phyloP scores from a whole-genome alignment of 1,139 yeast species.

The Scheffersomyces quercinus region DNA sequence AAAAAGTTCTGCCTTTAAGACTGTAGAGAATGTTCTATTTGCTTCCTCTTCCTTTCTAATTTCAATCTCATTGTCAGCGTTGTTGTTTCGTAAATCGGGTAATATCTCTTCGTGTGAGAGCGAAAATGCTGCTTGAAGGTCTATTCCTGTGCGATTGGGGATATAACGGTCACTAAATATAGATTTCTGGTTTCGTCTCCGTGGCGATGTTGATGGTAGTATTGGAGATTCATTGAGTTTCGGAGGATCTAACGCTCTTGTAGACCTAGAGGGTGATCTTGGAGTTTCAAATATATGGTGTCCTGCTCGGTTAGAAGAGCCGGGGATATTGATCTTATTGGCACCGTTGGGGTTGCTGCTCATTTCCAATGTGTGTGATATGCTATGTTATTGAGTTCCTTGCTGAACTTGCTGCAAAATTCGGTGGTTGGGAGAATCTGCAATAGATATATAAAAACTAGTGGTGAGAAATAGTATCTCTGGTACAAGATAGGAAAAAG shows the following conservation, averaged over 20 bases:
- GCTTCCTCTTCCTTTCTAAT: slow-evolving; percentile 77
- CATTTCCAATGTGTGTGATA: too few relatives aligned
- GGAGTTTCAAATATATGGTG: slow-evolving; percentile 34
- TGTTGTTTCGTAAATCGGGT: slow-evolving; percentile 34
- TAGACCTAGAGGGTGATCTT: slow-evolving; percentile 42
- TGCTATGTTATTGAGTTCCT: too few relatives aligned
- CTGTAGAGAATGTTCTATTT: slow-evolving; percentile 80
- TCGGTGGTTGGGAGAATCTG: too few relatives aligned
- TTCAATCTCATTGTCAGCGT: slow-evolving; percentile 62
- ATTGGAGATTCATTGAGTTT: slow-evolving; percentile 22
- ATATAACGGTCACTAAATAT: slow-evolving; percentile 81
- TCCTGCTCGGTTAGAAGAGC: not conserved
- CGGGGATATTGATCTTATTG: not conserved
- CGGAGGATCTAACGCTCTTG: slow-evolving; percentile 37
- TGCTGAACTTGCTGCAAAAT: too few relatives aligned
- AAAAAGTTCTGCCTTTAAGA: slow-evolving; percentile 85
- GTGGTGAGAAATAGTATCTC: too few relatives aligned
- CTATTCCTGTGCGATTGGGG: slow-evolving; percentile 83
- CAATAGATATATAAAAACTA: too few relatives aligned
- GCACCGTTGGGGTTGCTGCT: not conserved
- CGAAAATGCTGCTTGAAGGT: slow-evolving; percentile 84
- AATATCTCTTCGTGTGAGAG: slow-evolving; percentile 50
- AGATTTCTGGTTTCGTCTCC: slow-evolving; percentile 41
- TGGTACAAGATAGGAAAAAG: too few relatives aligned
- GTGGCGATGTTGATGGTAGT: slow-evolving; percentile 36